Evolutionary conservation across 2,329 filamentous ascomycete species (phyloP), one percentile per base, ranked within the genome.

Genomic region (Bipolaris gigantea): DNA sequence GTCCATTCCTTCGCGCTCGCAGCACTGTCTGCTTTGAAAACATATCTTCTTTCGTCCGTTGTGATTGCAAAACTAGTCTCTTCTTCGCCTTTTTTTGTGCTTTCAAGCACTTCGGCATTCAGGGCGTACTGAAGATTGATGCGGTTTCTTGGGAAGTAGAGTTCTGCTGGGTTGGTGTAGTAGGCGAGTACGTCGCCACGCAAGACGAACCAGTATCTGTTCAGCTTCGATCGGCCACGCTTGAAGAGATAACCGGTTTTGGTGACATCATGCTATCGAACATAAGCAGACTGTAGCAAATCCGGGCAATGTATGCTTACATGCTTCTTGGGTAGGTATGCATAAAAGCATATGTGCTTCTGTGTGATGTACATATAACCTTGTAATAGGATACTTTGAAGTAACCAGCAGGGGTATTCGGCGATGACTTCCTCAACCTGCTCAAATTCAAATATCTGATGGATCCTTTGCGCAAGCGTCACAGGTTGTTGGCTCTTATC

Each of bases 1-100:
- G 97, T 92, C 94, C 94, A 99, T 78, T 97, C 94, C 73, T 91
- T 94, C 10, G 94, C 94, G 70, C 90, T 96, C 4, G 87, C 83
- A 1, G 85, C 81, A 70, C 90, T 97, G 71, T 99, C 94, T 34
- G 93, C 94, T 67, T 85, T 86, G 78, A 97, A 95, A 66, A 91
- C 83, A 75, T 94, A 96, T 1, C 85, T 92, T 50, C 91, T 84
- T 58, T 92, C 85, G 69, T 92, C 85, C 0, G 92, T 97, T 7
- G 87, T 87, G 39, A 97, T 85, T 6, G 86, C 84, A 68, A 97
- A 97, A 61, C 88, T 84, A 16, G 87, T 80, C 23, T 83, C 83
- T 9, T 96, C 91, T 67, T 89, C 90, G 45, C 73, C 76, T 63
- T 84, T 84, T 48, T 90, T 87, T 67, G 88, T 89, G 53, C 70